Evolutionary conservation across 129 eudicot species (phyloP), one percentile per base, ranked within the genome.

Genomic region (Silybum marianum): DNA sequence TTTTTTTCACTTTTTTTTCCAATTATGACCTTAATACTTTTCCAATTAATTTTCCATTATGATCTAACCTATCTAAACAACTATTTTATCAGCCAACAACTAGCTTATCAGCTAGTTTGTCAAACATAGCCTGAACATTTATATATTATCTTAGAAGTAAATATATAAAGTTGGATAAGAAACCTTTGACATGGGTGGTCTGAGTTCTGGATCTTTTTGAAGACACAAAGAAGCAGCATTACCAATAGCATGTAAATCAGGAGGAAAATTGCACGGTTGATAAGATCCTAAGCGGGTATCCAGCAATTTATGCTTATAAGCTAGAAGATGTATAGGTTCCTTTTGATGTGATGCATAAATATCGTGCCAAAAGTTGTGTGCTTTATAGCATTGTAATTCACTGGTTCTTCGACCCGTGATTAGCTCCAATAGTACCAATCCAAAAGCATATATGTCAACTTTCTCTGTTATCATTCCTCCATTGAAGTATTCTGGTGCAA

Each of bases 181-280:
- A 21, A 95, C 99, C 99, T 95, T 95, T 78, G 99, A 92, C 96
- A 95, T 95, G 75, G 97, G 87, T 48, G 97, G 99, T 84, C 99
- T 86, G 67, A 80, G 72, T 73, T 89, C 88, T 38, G 97, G 97
- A 89, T 92, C 88, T 78, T 83, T 88, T 60, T 86, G 93, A 58
- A 95, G 94, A 85, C 99, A 92, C 80, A 95, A 80, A 72, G 87
- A 85, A 51, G 99, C 99, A 78, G 99, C 97, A 81, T 74, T 85
- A 80, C 96, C 91, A 84, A 95, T 92, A 58, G 93, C 91, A 42
- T 90, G 89, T 24, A 95, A 76, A 40, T 90, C 97, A 69, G 73
- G 65, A 39, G 99, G 97, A 51, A 95, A 82, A 84, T 75, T 79
- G 28, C 81, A 46, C 22, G 74, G 84, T 77, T 89, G 85, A 76